phyloP scores from a whole-genome alignment of 768 basidiomycete genomes.

The Mycena filopes region DNA sequence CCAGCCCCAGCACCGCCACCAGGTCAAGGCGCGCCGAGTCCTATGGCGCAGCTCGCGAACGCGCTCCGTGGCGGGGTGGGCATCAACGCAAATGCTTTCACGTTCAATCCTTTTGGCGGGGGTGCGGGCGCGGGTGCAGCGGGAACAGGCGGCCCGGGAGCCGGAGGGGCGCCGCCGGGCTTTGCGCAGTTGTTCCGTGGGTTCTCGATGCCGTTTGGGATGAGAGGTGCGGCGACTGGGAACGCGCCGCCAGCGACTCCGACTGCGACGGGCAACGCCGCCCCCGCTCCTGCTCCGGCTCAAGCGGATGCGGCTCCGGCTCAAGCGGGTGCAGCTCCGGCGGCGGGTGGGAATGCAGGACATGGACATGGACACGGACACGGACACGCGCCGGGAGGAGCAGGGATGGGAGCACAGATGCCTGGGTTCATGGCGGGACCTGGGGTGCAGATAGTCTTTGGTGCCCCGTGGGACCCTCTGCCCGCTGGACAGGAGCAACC shows the following conservation, averaged over 20 bases:
- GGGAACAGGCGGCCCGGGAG: background rate
- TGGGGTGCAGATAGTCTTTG: too few species aligned
- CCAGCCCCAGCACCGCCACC: background rate
- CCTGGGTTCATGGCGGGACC: too few species aligned
- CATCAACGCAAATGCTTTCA: background rate
- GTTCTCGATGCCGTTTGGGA: background rate
- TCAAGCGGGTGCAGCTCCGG: background rate
- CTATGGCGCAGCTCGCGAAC: slow-evolving; percentile 16
- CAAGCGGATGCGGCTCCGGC: background rate
- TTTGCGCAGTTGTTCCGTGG: slow-evolving; percentile 28
- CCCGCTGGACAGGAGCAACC: too few species aligned
- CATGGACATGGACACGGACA: too few species aligned
- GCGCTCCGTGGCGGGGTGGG: slow-evolving; percentile 13
- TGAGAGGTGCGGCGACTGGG: background rate
- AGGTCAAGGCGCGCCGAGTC: background rate
- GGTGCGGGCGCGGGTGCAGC: background rate
- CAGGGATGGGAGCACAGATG: too few species aligned
- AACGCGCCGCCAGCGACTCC: too few species aligned
- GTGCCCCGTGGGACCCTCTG: too few species aligned
- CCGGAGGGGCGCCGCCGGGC: background rate
- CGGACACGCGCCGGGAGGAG: too few species aligned
- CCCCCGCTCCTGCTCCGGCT: too few species aligned
- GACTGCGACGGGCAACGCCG: too few species aligned
- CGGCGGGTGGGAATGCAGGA: background rate
- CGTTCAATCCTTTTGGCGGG: too few species aligned